Base-by-base conservation (phyloP, 2,329 filamentous ascomycete genomes). In the Stachybotrys elegans region DNA sequence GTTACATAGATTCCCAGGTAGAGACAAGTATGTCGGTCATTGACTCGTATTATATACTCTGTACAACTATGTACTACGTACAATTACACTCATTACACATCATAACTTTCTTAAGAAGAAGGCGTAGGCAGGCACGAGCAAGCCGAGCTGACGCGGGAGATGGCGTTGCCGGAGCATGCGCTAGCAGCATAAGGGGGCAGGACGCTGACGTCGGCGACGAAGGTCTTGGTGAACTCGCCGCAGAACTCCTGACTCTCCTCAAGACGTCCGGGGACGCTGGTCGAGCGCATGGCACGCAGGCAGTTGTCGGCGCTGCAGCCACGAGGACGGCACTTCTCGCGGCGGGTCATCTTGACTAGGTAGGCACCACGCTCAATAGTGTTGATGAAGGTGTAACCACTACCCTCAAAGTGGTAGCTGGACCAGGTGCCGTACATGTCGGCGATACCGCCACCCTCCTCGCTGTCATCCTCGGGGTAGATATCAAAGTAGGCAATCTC, bases 401-500 rank as follows among this genome's bases (percentile, higher is more conserved):
- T n/a, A 16, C 21, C 21, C 16, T 19, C 22, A 16, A 22, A 22
- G 17, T 17, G 14, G 38, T 40, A 40, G 21, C 21, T 25, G 38
- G 22, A 23, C 38, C 38, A 40, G 21, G 38, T 25, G 38, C 38
- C 38, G 38, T 22, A 40, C 21, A 40, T 25, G 4, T 40, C 21
- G 38, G 23, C 22, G 38, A 27, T 19, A 29, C 38, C 38, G 22
- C 23, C 23, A 17, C 38, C 38, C 13, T 22, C 21, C 21, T 25
- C 11, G 13, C 43, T 44, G 48, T 75, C 69, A 52, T 75, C 70
- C 49, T 71, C 69, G 11, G 71, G 71, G 53, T 69, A 63, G 52
- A 68, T 60, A 52, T 76, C 70, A 54, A 75, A 73, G 61, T 62
- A 72, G 4, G 61, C 71, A 9, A 66, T 59, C 54, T 72, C 65